phyloP scores from a whole-genome alignment of 208 protist genomes.

The Wallacemonas sp. region DNA sequence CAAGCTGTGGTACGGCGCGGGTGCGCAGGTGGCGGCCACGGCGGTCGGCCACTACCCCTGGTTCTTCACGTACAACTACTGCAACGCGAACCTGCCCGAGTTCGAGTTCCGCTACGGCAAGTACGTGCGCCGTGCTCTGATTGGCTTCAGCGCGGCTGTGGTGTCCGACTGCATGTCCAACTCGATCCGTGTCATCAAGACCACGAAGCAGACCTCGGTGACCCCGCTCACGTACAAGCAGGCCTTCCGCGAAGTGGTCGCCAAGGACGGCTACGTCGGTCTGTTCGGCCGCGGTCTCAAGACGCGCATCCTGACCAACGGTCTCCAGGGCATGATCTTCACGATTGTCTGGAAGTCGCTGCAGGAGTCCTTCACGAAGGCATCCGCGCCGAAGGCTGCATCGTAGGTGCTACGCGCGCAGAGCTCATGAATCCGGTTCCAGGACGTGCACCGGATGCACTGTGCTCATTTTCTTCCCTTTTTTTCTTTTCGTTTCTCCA shows the following conservation, averaged over 20 bases:
- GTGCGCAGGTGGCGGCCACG: conserved; percentile 18
- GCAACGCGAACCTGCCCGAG: conserved; percentile 20
- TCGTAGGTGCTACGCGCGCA: background rate
- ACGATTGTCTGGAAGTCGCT: conserved; percentile 26
- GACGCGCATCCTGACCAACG: conserved; percentile 29
- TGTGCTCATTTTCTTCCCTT: background rate
- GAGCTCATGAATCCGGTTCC: background rate
- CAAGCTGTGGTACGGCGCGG: conserved; percentile 18
- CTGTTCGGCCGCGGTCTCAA: conserved; percentile 24
- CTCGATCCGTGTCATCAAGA: conserved; percentile 32
- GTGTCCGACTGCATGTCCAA: conserved; percentile 28
- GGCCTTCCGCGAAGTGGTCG: conserved; percentile 12
- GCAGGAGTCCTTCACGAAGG: conserved; percentile 18
- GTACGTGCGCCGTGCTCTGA: conserved; percentile 20
- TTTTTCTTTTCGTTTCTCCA: conserved; percentile 2
- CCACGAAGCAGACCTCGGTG: conserved; percentile 22
- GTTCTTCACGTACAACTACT: conserved; percentile 27
- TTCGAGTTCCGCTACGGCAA: conserved; percentile 24
- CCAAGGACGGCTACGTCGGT: conserved; percentile 22
- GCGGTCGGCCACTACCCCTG: conserved; percentile 25
- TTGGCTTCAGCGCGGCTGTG: conserved; percentile 24
- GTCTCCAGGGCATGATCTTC: conserved; percentile 30
- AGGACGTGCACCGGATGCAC: background rate
- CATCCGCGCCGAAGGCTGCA: background rate
- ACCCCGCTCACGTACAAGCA: conserved; percentile 20